Evolutionary conservation across 148 eudicot genomes (phyloP).

Genomic region (Rhododendron simsii): DNA sequence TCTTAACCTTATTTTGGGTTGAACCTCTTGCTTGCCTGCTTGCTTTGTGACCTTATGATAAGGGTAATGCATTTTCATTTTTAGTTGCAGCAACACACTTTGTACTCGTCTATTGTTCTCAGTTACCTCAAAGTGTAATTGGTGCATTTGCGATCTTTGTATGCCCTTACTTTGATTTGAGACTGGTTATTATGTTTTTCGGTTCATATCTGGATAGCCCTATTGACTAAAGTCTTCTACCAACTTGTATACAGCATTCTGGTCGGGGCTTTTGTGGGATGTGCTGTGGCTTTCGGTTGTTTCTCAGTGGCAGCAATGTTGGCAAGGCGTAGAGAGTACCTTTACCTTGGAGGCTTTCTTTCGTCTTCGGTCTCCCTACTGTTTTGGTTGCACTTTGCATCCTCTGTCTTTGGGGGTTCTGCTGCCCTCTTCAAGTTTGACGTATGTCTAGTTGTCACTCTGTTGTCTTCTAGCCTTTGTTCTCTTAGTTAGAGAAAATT

Average conservation of each 20-base stretch:
- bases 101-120: not conserved
- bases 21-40: not conserved
- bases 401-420: constrained; percentile 75
- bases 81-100: not conserved
- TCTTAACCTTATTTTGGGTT: not conserved
- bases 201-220: not conserved
- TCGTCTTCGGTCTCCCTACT: constrained; percentile 82
- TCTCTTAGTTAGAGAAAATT: not conserved
- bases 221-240: not conserved
- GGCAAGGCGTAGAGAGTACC: constrained; percentile 81
- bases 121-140: not conserved
- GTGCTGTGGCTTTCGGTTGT: constrained; percentile 85
- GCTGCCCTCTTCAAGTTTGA: constrained; percentile 74
- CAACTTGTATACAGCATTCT: constrained; percentile 47
- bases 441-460: constrained; percentile 31
- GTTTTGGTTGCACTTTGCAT: constrained; percentile 84
- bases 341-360: constrained; percentile 76
- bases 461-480: not conserved
- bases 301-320: constrained; percentile 89
- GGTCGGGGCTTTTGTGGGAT: constrained; percentile 75
- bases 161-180: not conserved
- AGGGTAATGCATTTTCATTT: not conserved
- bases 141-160: not conserved
- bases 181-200: not conserved
- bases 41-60: not conserved